Conservation (phyloP, 2,329 filamentous ascomycete species). For the Gaeumannomyces tritici region DNA sequence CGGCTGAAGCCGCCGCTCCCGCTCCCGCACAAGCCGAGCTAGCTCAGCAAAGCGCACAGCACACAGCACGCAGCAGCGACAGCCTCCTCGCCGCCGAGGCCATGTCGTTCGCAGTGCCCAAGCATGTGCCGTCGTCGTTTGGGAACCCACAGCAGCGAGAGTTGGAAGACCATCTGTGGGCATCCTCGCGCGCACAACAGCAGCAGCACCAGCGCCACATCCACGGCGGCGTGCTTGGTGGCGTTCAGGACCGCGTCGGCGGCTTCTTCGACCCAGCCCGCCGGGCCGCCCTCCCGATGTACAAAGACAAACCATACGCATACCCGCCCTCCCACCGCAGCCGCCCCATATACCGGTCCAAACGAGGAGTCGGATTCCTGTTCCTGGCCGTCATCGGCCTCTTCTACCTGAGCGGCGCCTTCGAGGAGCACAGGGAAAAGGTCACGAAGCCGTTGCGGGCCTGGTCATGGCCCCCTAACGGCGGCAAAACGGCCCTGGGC, state of each 20-base stretch:
- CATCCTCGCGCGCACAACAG: slow-evolving; percentile 27
- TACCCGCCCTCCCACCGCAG: slow-evolving; percentile 52
- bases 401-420: slow-evolving; percentile 63
- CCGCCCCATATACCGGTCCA: slow-evolving; percentile 52
- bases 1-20: neutral
- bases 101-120: slow-evolving; percentile 59
- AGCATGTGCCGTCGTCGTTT: slow-evolving; percentile 57
- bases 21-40: neutral
- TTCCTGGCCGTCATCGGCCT: slow-evolving; percentile 45
- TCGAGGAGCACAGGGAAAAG: slow-evolving; percentile 29
- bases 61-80: neutral
- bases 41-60: neutral
- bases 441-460: slow-evolving; percentile 23
- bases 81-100: slow-evolving; percentile 20
- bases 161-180: slow-evolving; percentile 59
- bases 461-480: slow-evolving; percentile 46
- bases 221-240: slow-evolving; percentile 16
- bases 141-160: slow-evolving; percentile 50
- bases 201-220: neutral
- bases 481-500: slow-evolving; percentile 30
- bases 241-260: slow-evolving; percentile 52
- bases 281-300: slow-evolving; percentile 68
- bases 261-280: slow-evolving; percentile 50
- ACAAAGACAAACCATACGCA: slow-evolving; percentile 95
- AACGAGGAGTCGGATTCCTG: slow-evolving; percentile 45